Percentiles rank a stretch among this genome's conserved stretches.
Evolutionary conservation across 495 filamentous ascomycete genomes (phyloP).

Genomic region (Daldinia decipiens): DNA sequence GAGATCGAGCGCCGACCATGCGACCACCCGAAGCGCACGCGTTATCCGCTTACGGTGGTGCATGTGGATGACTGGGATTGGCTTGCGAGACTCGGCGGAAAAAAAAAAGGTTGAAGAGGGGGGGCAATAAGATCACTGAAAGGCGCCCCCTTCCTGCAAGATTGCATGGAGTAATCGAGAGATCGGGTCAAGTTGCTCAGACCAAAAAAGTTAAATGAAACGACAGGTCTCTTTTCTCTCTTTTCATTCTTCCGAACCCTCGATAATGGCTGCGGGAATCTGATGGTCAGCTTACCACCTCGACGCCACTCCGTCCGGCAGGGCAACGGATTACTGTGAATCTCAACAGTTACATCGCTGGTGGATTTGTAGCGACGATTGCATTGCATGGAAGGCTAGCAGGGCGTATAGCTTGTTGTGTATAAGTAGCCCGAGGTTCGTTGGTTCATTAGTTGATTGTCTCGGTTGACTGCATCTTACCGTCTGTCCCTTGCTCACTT

Average conservation of each 20-base stretch:
- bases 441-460: conserved; percentile 34
- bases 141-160: conserved; percentile 40
- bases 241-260: not conserved
- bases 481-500: conserved; percentile 28
- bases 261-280: conserved; percentile 11
- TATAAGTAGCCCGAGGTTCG: conserved; percentile 9
- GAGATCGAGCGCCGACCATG: conserved; percentile 39
- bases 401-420: conserved; percentile 14
- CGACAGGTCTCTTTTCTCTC: conserved; percentile 39
- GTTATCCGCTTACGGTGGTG: conserved; percentile 39
- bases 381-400: conserved; percentile 7
- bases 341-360: conserved; percentile 8
- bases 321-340: conserved; percentile 6
- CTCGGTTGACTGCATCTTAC: conserved; percentile 43
- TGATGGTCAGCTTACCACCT: conserved; percentile 17
- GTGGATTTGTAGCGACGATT: conserved; percentile 13
- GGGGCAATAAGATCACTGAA: conserved; percentile 29
- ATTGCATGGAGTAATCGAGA: conserved; percentile 45
- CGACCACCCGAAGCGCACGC: conserved; percentile 36
- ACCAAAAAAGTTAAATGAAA: conserved; percentile 46
- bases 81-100: conserved; percentile 39
- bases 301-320: conserved; percentile 10
- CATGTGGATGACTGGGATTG: conserved; percentile 44
- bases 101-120: conserved; percentile 7
- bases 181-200: conserved; percentile 47